A percentile compares a stretch with the other conserved stretches of the same genome.
These are phyloP conservation scores for Solanum sejunctum DNA, from an alignment of 257 asterid species.

Conservation along the genomic window DNA sequence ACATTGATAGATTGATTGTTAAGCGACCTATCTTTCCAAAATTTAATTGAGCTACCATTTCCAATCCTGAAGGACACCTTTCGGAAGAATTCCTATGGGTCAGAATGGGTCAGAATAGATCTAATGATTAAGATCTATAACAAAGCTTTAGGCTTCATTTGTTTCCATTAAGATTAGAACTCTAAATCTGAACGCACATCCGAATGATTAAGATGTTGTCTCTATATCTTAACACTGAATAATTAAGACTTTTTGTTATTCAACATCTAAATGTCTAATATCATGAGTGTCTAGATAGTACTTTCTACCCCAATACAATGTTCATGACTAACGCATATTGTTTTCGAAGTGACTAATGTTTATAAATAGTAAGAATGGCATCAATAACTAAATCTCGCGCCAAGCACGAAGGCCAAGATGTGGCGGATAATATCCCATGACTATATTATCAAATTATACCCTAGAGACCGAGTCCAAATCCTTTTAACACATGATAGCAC, in stretches of 20 bases:
- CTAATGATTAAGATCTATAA: background rate
- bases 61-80: too few species aligned
- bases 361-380: background rate
- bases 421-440: background rate
- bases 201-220: background rate
- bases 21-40: too few species aligned
- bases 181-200: background rate
- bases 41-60: too few species aligned
- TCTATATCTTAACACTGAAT: background rate
- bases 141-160: too few species aligned
- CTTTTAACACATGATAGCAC: too few species aligned
- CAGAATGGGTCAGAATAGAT: background rate
- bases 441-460: background rate
- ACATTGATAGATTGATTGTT: too few species aligned
- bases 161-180: background rate
- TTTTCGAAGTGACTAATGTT: background rate
- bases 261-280: background rate
- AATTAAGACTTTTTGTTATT: background rate
- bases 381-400: background rate
- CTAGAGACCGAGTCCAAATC: background rate
- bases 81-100: too few species aligned
- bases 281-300: background rate
- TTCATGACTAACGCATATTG: background rate
- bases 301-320: background rate
- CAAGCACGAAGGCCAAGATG: background rate